Percentiles rank a stretch among this genome's conserved stretches.
Conservation (phyloP, 305 asterid genomes). For the Fraxinus sp. region DNA sequence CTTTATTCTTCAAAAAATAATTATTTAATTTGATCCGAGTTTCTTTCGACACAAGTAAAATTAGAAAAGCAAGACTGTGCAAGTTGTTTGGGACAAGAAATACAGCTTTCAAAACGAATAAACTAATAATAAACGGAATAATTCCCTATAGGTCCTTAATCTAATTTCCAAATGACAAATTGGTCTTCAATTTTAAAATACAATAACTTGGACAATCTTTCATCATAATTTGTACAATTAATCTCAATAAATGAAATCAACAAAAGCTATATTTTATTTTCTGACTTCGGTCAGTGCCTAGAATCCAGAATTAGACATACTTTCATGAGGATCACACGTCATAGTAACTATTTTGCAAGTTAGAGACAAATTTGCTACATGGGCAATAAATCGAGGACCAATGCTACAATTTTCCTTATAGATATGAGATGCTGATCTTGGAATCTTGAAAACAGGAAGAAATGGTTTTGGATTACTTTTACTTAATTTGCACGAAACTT, state of each 20-base stretch:
- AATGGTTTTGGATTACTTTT: slow-evolving; percentile 50
- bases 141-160: background rate
- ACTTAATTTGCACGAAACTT: slow-evolving; percentile 28
- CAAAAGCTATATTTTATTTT: background rate
- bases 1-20: background rate
- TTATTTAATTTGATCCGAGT: background rate
- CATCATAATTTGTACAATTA: background rate
- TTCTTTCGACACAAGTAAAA: background rate
- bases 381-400: background rate
- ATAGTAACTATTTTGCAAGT: background rate
- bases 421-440: background rate
- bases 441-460: slow-evolving; percentile 42
- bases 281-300: background rate
- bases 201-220: background rate
- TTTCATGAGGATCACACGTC: background rate
- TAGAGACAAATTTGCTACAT: background rate
- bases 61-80: background rate
- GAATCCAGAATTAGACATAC: background rate
- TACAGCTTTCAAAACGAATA: background rate
- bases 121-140: background rate
- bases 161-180: background rate
- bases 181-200: background rate
- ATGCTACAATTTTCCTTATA: background rate
- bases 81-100: background rate
- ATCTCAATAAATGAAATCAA: background rate